Conservation (phyloP, 768 basidiomycete species). For the Hypholoma fasciculare region DNA sequence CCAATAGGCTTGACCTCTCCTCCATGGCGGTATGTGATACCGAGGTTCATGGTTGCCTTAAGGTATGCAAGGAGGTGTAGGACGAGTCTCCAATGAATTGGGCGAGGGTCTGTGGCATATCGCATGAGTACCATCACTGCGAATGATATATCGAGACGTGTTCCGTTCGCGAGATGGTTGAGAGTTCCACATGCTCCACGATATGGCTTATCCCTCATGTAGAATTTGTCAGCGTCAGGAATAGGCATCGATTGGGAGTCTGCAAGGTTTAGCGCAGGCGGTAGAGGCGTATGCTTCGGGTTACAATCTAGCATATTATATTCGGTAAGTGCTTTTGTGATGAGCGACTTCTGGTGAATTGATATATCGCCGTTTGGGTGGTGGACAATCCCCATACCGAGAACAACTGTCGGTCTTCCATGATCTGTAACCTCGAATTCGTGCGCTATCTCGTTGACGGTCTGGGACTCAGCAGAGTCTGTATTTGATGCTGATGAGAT, state of each 20-base stretch:
- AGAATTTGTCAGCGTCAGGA: not conserved
- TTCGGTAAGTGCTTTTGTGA: not conserved
- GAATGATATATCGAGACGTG: constrained; percentile 5
- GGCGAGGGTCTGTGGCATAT: constrained; percentile 5
- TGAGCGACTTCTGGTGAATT: not conserved
- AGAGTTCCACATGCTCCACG: not conserved
- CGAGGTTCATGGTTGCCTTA: no score
- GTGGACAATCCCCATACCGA: not conserved
- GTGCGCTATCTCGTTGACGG: not conserved
- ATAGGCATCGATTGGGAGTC: constrained; percentile 8
- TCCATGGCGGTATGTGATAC: no score
- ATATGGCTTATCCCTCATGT: constrained; percentile 1
- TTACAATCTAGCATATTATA: not conserved
- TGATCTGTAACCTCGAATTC: not conserved
- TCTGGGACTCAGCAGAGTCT: not conserved
- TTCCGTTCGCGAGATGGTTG: constrained; percentile 9
- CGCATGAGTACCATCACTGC: constrained; percentile 6
- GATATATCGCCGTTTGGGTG: not conserved
- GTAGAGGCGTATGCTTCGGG: not conserved
- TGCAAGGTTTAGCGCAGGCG: not conserved
- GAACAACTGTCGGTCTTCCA: not conserved
- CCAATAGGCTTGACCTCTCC: no score
- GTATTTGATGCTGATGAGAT: not conserved
- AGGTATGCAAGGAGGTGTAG: not conserved
- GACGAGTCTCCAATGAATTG: constrained; percentile 7